These are phyloP conservation scores for Elsinoe fawcettii DNA, from an alignment of 2,329 filamentous ascomycete species.

Conservation along the genomic window DNA sequence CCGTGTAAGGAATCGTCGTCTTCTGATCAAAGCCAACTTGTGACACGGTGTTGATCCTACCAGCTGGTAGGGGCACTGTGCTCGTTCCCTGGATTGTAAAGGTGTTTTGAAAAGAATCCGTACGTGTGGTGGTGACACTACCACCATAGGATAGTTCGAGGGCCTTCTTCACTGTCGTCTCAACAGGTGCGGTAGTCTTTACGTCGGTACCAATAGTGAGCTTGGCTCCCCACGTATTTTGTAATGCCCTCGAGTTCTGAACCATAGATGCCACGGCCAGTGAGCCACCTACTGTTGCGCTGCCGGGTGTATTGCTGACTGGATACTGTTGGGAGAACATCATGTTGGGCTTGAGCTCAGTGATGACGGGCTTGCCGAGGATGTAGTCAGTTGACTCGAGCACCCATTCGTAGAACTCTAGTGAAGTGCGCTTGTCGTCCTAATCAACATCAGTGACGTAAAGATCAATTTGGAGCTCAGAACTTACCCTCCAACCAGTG, in stretches of 20 bases:
- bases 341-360: not conserved
- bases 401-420: no score
- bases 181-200: not conserved
- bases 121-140: not conserved
- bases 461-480: no score
- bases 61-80: not conserved
- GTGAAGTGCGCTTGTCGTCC: no score
- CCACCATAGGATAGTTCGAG: not conserved
- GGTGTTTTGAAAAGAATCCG: not conserved
- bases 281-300: not conserved
- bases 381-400: no score
- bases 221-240: not conserved
- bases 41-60: not conserved
- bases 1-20: conserved; percentile 4
- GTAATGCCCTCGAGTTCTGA: not conserved
- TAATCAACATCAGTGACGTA: no score
- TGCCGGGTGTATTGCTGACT: not conserved
- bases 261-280: not conserved
- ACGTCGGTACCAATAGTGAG: not conserved
- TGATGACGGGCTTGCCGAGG: not conserved
- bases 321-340: not conserved
- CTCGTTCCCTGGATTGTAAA: not conserved
- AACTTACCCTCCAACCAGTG: no score
- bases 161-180: not conserved
- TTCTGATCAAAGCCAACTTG: conserved; percentile 3